Base-by-base conservation (phyloP, 441 rosid genomes). In the Arabidopsis lyrata region DNA sequence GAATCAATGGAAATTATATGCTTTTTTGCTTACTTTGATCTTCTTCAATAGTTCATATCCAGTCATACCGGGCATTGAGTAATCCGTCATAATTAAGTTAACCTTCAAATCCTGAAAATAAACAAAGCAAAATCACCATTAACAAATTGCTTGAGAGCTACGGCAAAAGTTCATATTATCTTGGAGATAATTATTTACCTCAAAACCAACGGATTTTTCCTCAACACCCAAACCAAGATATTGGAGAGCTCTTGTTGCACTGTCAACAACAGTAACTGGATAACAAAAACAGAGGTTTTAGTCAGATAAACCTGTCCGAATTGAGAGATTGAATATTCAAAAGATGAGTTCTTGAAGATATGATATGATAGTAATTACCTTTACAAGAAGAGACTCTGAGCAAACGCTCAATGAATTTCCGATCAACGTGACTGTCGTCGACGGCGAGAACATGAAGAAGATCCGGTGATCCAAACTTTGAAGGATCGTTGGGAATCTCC, bases 11-110 rank as follows among this genome's bases (percentile, higher is more conserved):
- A 2, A 16, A 56, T 60, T 44, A 7, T 12, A 11, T 47, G 14
- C n/a, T n/a, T 32, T 10, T 38, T 9, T 8, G 45, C 66, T 38
- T 76, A 89, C 97, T 89, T 93, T 93, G 76, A 91, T 84, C 73
- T 87, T 91, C 84, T 93, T 91, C 65, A 93, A 85, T 71, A 91
- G 69, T 69, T 93, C 98, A 59, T 89, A 91, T n/a, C 98, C 97
- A 13, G 96, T 91, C 98, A 93, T 91, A 67, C 90, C 95, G 7
- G 98, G 98, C 98, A 93, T 93, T 1, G 93, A 93, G 52, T 93
- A 93, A 63, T 93, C 98, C 1, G 97, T 93, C 66, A 93, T 91
- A 27, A 93, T 88, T 62, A 91, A 63, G 81, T 93, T 94, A 65
- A 93, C 91, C 74, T 91, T 91, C 64, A 90, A 72, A 61, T 81